Evolutionary conservation across 768 basidiomycete species (phyloP).

Genomic region (Russula lepida): DNA sequence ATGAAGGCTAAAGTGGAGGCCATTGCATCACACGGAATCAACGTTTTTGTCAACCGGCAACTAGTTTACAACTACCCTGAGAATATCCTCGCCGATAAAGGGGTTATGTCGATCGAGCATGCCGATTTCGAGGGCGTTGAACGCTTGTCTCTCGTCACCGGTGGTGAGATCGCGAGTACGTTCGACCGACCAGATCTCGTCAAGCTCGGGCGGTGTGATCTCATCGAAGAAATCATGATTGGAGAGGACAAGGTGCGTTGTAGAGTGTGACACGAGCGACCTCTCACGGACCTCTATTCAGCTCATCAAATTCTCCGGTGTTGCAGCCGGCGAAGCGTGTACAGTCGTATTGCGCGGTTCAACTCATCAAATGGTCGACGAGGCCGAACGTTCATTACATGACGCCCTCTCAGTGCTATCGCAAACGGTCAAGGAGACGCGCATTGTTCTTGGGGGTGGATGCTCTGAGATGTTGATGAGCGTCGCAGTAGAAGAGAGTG

Average conservation of each 20-base stretch:
- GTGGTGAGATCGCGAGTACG: conserved; percentile 94
- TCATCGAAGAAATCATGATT: conserved; percentile 98
- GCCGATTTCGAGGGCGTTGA: conserved; percentile 99
- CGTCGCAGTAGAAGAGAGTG: conserved; percentile 85
- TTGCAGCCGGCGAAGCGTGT: conserved; percentile 95
- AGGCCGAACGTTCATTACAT: conserved; percentile 95
- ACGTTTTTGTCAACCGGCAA: conserved; percentile 95
- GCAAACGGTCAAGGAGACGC: conserved; percentile 95
- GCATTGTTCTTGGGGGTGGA: conserved; percentile 90
- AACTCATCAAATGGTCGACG: conserved; percentile 98
- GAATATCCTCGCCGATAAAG: conserved; percentile 86
- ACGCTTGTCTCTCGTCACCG: conserved; percentile 88
- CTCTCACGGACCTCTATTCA: conserved; percentile 28
- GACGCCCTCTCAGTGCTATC: conserved; percentile 96
- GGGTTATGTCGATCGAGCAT: conserved; percentile 95
- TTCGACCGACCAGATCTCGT: conserved; percentile 91
- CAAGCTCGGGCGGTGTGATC: conserved; percentile 85
- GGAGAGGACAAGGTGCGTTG: conserved; percentile 89
- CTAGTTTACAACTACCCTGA: conserved; percentile 99
- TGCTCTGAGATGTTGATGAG: conserved; percentile 99
- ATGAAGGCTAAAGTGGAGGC: conserved; percentile 98
- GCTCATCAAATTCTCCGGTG: conserved; percentile 99
- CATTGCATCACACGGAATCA: conserved; percentile 92
- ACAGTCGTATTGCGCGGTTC: conserved; percentile 97
- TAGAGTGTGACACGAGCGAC: conserved; percentile 5